Conservation (phyloP, 78 protist genomes). For the Dictyostelium intermedium region DNA sequence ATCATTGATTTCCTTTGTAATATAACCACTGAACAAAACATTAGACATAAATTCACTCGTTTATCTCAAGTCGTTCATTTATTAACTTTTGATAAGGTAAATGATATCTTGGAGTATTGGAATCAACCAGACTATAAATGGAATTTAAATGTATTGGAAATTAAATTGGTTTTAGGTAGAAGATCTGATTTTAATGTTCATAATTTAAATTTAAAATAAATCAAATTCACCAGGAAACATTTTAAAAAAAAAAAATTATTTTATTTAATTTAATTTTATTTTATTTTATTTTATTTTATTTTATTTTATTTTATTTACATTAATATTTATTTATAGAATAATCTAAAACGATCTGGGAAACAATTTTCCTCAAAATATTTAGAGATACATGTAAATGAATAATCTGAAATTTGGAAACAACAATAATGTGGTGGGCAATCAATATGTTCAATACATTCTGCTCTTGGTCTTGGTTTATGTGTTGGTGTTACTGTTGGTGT, state of each 20-base stretch:
- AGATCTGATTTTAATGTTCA: conserved; percentile 64
- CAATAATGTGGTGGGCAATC: conserved; percentile 2
- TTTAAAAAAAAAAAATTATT: no score
- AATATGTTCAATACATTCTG: neutral
- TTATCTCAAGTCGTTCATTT: conserved; percentile 41
- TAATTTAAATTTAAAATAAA: conserved; percentile 37
- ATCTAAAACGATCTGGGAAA: neutral
- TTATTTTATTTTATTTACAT: no score
- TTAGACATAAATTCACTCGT: conserved; percentile 63
- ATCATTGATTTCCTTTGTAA: conserved; percentile 38
- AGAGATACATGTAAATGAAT: neutral
- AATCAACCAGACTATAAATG: conserved; percentile 34
- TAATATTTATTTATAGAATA: neutral
- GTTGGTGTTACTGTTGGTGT: neutral
- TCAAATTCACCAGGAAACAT: no score
- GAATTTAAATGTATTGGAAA: conserved; percentile 27
- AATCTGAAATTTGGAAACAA: neutral
- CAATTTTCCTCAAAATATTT: neutral
- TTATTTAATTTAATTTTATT: no score
- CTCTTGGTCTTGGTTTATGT: neutral
- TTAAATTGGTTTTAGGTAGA: conserved; percentile 52
- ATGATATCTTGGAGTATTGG: conserved; percentile 56
- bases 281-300: no score
- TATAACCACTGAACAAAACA: conserved; percentile 53
- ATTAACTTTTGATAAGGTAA: conserved; percentile 55